These are phyloP conservation scores for Ceriops zippeliana DNA, from an alignment of 345 rosid genomes.

Conservation along the genomic window DNA sequence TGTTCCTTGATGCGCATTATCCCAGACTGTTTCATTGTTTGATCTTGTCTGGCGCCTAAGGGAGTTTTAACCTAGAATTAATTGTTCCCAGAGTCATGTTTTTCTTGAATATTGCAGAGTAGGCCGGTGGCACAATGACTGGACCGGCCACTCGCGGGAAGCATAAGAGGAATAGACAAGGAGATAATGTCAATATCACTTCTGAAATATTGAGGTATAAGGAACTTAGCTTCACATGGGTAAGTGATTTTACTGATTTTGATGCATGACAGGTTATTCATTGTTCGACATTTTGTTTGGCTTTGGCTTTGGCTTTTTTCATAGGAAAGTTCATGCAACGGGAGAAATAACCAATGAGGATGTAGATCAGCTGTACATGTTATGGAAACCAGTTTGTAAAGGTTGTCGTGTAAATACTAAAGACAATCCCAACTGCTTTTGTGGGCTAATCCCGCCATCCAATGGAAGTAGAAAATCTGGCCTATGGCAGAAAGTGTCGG, in stretches of 20 bases:
- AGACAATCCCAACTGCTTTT: slow-evolving; percentile 93
- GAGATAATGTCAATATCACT: slow-evolving; percentile 40
- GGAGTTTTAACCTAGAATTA: background rate
- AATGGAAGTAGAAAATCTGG: slow-evolving; percentile 87
- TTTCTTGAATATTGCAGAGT: slow-evolving; percentile 16
- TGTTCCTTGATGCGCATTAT: no score
- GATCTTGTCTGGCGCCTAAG: background rate
- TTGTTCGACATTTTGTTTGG: background rate
- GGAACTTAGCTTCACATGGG: slow-evolving; percentile 1
- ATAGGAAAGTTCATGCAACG: slow-evolving; percentile 71
- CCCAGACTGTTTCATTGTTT: no score
- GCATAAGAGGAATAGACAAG: slow-evolving; percentile 55
- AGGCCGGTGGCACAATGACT: slow-evolving; percentile 52
- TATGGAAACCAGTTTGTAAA: slow-evolving; percentile 76
- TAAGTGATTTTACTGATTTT: slow-evolving; percentile 10
- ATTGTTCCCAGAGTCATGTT: background rate
- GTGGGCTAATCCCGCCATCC: slow-evolving; percentile 75
- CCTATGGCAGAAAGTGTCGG: slow-evolving; percentile 87
- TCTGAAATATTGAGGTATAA: slow-evolving; percentile 53
- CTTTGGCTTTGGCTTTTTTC: slow-evolving; percentile 15
- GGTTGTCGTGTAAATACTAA: slow-evolving; percentile 90
- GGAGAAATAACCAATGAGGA: slow-evolving; percentile 58
- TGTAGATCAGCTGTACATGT: slow-evolving; percentile 64
- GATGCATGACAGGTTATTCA: slow-evolving; percentile 2
- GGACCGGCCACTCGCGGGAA: slow-evolving; percentile 69